These are phyloP conservation scores for Rhizopus microsporus DNA, from an alignment of 371 early-diverging fungal genomes.

Conservation along the genomic window DNA sequence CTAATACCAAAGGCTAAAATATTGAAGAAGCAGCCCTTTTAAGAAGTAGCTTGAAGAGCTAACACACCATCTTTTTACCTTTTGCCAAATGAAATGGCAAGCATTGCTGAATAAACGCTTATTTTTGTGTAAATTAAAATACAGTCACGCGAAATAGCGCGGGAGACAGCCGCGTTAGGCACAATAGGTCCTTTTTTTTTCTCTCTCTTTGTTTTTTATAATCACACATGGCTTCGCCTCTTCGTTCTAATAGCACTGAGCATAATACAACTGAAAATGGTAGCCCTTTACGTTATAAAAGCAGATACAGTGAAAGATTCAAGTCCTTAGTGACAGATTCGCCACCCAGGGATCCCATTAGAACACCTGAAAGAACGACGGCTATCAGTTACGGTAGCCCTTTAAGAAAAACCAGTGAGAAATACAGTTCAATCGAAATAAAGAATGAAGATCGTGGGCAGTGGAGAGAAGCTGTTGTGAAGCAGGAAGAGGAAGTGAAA, in stretches of 20 bases:
- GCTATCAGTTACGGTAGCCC: not conserved
- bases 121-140: too few relatives aligned
- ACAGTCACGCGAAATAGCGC: not conserved
- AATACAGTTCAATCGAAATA: constrained; percentile 5
- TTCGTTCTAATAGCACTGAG: not conserved
- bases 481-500: not conserved
- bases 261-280: not conserved
- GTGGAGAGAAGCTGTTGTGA: constrained; percentile 13
- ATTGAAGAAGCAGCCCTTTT: too few relatives aligned
- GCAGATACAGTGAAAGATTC: constrained; percentile 7
- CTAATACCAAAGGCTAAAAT: too few relatives aligned
- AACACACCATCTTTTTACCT: too few relatives aligned
- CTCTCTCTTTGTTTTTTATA: not conserved
- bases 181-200: constrained; percentile 1
- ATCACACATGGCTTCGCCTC: not conserved
- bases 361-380: not conserved
- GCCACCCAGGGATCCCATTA: not conserved
- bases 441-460: constrained; percentile 23
- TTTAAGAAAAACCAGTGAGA: constrained; percentile 1
- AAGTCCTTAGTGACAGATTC: constrained; percentile 9
- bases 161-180: not conserved
- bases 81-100: too few relatives aligned
- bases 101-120: too few relatives aligned
- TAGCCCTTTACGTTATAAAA: constrained; percentile 1
- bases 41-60: too few relatives aligned